Evolutionary conservation across 257 asterid genomes (phyloP), one percentile per base, ranked within the genome.

Genomic region (Rehmannia glutinosa): DNA sequence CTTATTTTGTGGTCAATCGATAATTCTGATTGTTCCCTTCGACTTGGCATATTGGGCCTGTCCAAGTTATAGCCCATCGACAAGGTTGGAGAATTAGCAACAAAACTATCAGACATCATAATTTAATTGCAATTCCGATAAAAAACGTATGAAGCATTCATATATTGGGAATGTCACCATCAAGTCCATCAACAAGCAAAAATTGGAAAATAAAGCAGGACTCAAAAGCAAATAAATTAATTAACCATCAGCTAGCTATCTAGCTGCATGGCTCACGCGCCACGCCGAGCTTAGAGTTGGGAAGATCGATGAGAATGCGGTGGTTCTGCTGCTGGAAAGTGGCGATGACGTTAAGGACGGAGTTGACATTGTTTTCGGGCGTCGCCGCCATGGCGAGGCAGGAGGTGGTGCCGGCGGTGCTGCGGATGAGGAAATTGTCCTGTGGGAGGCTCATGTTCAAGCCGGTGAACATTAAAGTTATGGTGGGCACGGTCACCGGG

Each of bases 331-430:
- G 98, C 73, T 91, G 98, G 85, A 79, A 77, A 58, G 74, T 85
- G 71, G 90, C 95, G 60, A 91, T 89, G 38, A 91, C 98, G 73
- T 88, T 91, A 1, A 91, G 87, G 54, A 82, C 96, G 2, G 96
- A 83, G 80, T 87, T 85, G 3, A 89, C 90, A 0, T 83, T 80
- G 41, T 56, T 20, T 0, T 86, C 97, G 0, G 92, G 89, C 1
- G 93, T 87, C 0, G 96, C 90, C 72, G 98, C 97, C 89, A 92
- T 87, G 52, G 97, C 96, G 2, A 92, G 75, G 77, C 97, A 92
- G 1, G 97, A 83, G 51, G 84, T 76, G 66, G 74, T 77, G 39
- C 96, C 91, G 8, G 83, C 80, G 45, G 76, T 72, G 76, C 94
- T 87, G 39, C 81, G 86, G 67, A 83, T 81, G 50, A 85, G 68